Evolutionary conservation across 192 early-diverging fungal species (phyloP), one percentile per base, ranked within the genome.

Genomic region (Linnemannia elongata): DNA sequence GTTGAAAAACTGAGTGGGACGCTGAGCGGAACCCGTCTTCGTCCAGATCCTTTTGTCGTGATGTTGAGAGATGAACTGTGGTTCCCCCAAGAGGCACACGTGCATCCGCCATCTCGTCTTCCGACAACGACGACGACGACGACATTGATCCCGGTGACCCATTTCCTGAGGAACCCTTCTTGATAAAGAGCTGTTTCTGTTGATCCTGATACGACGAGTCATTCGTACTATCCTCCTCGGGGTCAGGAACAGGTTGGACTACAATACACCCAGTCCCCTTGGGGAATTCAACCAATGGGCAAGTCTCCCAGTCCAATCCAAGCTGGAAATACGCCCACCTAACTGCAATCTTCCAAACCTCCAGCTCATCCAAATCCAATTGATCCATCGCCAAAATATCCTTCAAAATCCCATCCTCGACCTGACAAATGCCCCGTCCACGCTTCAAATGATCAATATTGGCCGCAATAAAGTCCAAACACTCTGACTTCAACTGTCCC

Each of bases 311-410:
- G 18, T 87, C 80, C 6, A 78, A 49, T 13, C 85, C 85, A 39
- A 71, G 76, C 63, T 87, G 85, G 44, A 60, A 81, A 63, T 81
- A 87, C 0, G 79, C 66, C 85, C 85, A 87, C 13, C 76, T 57
- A 10, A 87, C 80, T 38, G 85, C 85, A 75, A 87, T 87, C 72
- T 87, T 87, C 85, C 85, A 87, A 35, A 87, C 78, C 76, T 87
- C 85, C 6, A 87, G n/a, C 47, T 87, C 85, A n/a, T 87, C 79
- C 60, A 87, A n/a, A 27, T 87, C 85, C 27, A 87, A 60, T 6
- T 87, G 85, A 33, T 87, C 85, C 85, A 87, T 81, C 13, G 72
- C 78, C 10, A 87, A 45, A n/a, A 87, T 81, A 24, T 87, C 85
- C 72, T 81, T 87, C 30, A 87, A 68, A 13, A 78, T 73, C 54